Base-by-base conservation (phyloP, 2,329 filamentous ascomycete genomes). In the Westerdykella aurantiaca region DNA sequence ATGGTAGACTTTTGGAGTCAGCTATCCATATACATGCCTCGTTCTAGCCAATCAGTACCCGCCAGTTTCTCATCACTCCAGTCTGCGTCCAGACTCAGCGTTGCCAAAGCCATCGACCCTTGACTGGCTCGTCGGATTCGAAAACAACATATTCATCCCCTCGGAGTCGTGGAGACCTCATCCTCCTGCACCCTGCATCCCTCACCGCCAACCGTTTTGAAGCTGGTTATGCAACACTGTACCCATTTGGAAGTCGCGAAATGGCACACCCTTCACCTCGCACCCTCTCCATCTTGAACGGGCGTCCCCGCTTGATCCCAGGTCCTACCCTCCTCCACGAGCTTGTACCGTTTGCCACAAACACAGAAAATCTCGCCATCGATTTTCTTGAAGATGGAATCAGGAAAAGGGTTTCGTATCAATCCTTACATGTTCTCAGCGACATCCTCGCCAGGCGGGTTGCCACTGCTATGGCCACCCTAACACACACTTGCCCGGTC, bases 281-380 rank as follows among this genome's bases (percentile, higher is more conserved):
- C 29, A 42, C 44, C 33, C 46, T 63, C n/a, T 66, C 64, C 10
- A 57, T 83, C 52, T 62, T 81, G 42, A 86, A 86, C 61, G 67
- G 72, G 34, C 60, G 70, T 23, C 80, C 82, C 23, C 58, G 57
- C 37, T 56, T 64, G 29, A 58, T 84, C 12, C 61, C 72, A 18
- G 83, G 83, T 10, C 77, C 80, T 16, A 51, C 60, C 25, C 64
- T 81, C 14, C 72, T 85, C 16, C 81, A 85, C 62, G 66, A 85
- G 9, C 74, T 95, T 6, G 78, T 93, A 39, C 66, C 71, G 21
- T 57, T 57, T 44, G 48, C 57, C 18, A 54, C 65, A 37, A 54
- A 40, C 21, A 44, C 58, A 5, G 33, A 14, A 14, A 18, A 35
- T 10, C 65, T 67, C 34, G 85, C 86, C 6, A 75, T 90, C 48